Conservation (phyloP, 169 alveolate genomes). For the Eimeria falciformis region DNA sequence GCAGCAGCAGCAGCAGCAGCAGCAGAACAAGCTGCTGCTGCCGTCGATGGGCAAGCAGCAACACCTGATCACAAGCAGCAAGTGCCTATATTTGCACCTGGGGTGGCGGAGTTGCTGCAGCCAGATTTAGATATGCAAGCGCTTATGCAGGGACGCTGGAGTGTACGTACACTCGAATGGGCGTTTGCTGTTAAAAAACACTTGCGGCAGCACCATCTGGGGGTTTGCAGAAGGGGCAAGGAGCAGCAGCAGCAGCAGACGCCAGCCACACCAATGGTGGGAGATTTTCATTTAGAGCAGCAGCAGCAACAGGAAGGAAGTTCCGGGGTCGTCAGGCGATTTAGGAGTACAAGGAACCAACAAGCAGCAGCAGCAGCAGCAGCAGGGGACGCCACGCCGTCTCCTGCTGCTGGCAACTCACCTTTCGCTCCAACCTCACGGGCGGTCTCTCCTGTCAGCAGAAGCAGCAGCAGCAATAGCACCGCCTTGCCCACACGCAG, state of each 20-base stretch:
- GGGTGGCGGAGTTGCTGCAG: constrained; percentile 37
- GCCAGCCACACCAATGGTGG: background rate
- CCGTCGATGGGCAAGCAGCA: background rate
- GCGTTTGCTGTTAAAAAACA: constrained; percentile 15
- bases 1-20: constrained; percentile 1
- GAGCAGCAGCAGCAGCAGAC: background rate
- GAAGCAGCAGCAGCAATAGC: constrained; percentile 45
- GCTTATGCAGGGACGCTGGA: constrained; percentile 30
- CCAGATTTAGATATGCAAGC: constrained; percentile 37
- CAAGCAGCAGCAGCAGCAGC: constrained; percentile 41
- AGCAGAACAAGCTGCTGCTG: background rate
- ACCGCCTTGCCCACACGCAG: constrained; percentile 23
- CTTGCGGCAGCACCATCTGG: constrained; percentile 42
- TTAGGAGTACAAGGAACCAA: background rate
- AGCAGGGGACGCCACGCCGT: background rate
- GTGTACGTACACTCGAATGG: constrained; percentile 50
- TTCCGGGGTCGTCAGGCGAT: background rate
- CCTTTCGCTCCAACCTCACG: background rate
- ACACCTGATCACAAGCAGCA: constrained; percentile 16
- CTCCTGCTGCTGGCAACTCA: constrained; percentile 5
- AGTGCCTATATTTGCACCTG: constrained; percentile 16
- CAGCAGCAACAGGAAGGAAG: constrained; percentile 19
- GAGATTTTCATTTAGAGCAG: background rate
- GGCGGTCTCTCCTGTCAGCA: constrained; percentile 6
- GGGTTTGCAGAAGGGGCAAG: constrained; percentile 23